Conservation (phyloP, 2,329 filamentous ascomycete genomes). For the Cladorrhinum sp. region DNA sequence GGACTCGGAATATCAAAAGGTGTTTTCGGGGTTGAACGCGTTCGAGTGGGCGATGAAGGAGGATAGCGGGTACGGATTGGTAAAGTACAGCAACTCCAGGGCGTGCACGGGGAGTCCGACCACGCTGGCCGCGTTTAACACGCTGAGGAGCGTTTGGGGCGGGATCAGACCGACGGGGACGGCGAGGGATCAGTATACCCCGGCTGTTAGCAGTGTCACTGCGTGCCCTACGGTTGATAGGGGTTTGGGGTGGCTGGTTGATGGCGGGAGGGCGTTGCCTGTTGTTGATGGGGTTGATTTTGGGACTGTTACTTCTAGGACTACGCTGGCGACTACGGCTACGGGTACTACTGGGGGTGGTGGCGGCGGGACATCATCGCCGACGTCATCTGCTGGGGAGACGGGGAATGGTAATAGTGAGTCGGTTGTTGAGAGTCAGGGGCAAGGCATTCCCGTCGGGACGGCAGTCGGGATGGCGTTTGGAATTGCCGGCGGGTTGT, state of each 20-base stretch:
- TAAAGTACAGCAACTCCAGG: conserved; percentile 1
- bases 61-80: not conserved
- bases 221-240: not conserved
- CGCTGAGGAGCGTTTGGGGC: not conserved
- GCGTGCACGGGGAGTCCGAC: not conserved
- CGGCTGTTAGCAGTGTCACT: no score
- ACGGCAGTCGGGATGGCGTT: no score
- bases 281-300: conserved; percentile 9
- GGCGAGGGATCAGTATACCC: no score
- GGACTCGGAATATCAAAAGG: not conserved
- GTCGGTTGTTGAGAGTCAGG: no score
- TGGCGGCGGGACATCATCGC: no score
- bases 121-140: not conserved
- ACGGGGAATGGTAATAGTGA: no score
- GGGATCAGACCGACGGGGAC: not conserved
- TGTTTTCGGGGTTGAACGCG: conserved; percentile 14
- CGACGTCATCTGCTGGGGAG: no score
- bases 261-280: conserved; percentile 7
- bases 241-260: conserved; percentile 10
- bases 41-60: conserved; percentile 13
- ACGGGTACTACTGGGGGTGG: no score
- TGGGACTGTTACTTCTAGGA: conserved; percentile 10
- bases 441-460: no score
- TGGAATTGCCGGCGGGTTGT: no score
- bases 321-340: not conserved